Evolutionary conservation across 2,329 filamentous ascomycete species (phyloP), one percentile per base, ranked within the genome.

Genomic region (Penicillium sp.): DNA sequence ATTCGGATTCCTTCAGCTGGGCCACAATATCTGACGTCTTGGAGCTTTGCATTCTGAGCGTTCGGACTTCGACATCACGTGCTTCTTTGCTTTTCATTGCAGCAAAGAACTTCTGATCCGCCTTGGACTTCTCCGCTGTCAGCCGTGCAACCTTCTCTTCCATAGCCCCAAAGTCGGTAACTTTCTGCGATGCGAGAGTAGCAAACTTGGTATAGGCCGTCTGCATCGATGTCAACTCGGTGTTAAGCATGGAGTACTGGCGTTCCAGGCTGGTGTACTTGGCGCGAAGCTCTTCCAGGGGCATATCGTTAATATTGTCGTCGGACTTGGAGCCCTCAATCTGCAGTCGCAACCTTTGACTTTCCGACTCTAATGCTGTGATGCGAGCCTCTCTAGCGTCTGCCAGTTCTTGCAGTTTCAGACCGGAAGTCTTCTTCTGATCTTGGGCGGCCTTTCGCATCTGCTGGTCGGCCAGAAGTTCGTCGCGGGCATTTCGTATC

Each of bases 61-160:
- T 84, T 65, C 90, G 84, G 46, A 95, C 87, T 75, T 97, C 93
- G 57, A 84, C 82, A 57, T 92, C 88, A 50, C 91, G 84, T 44
- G 89, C 87, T 69, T 97, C 93, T 70, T 93, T 95, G 65, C 92
- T 89, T 72, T 96, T 97, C 81, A 96, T 92, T 9, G 92, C 91
- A 1, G 90, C 91, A 73, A 97, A 97, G 72, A 96, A 99, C 75
- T 97, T 97, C 70, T 97, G 93, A 69, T 99, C 94, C 1, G 93
- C 93, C 75, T 97, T 97, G 63, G 88, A 87, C 78, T 99, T 99
- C 75, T 99, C 92, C 0, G 91, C 90, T 40, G 85, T 85, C 21
- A 95, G 78, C 25, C 89, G 81, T 19, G 85, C 78, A 38, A 93
- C 80, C 60, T 88, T 89, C 55, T 96, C 92, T 76, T 97, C 92